A percentile compares a stretch with the other conserved stretches of the same genome.
Conservation (phyloP, 2,329 filamentous ascomycete species). For the Arthrobotrys megalospora region DNA sequence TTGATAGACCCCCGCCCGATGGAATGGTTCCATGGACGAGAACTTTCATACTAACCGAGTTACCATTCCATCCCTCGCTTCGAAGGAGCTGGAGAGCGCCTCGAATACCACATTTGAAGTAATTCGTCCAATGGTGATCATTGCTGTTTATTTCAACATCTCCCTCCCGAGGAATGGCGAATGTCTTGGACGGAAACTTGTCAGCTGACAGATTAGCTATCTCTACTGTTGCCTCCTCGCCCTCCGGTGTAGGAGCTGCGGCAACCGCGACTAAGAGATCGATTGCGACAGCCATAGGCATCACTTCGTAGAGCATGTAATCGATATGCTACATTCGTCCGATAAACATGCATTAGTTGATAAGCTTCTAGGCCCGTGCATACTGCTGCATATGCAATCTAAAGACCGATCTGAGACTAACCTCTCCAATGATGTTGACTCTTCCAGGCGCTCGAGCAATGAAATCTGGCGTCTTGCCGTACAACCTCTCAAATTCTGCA, state of each 20-base stretch:
- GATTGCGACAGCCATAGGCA: constrained; percentile 94
- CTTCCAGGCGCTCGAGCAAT: constrained; percentile 91
- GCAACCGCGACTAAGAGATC: constrained; percentile 88
- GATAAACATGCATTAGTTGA: constrained; percentile 2
- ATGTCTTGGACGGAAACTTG: constrained; percentile 83
- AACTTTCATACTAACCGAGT: constrained; percentile 84
- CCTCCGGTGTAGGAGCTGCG: constrained; percentile 68
- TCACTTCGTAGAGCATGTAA: constrained; percentile 95
- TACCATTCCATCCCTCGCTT: constrained; percentile 76
- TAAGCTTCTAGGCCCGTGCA: neutral
- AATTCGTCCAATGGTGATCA: constrained; percentile 95
- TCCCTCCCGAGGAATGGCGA: constrained; percentile 77
- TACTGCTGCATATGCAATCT: neutral
- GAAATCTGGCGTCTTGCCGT: constrained; percentile 81
- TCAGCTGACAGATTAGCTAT: constrained; percentile 83
- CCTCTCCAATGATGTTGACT: constrained; percentile 96
- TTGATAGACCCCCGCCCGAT: constrained; percentile 90
- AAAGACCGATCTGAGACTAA: constrained; percentile 26
- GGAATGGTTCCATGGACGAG: constrained; percentile 93
- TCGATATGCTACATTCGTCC: constrained; percentile 80
- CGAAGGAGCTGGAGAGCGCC: constrained; percentile 85
- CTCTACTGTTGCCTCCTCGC: constrained; percentile 76
- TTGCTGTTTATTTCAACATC: constrained; percentile 85
- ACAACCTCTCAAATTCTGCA: constrained; percentile 78
- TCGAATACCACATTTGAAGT: constrained; percentile 92